Base-by-base conservation (phyloP, 768 basidiomycete genomes). In the Boletus barrowsii region DNA sequence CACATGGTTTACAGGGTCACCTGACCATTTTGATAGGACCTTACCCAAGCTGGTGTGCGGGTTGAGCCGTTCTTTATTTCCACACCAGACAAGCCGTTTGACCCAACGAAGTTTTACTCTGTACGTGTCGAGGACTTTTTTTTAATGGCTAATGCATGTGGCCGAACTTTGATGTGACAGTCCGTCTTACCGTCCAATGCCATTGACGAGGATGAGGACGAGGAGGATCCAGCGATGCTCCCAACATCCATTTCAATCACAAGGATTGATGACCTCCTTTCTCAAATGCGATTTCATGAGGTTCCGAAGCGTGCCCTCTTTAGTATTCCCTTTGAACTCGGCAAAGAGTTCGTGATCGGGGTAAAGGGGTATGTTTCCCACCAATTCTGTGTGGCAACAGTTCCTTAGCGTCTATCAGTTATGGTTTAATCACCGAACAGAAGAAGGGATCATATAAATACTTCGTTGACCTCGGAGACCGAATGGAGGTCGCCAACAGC, bases 11-110 rank as follows among this genome's bases (percentile, higher is more conserved):
- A 1, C 11, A 43, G 15, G 15, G 5, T 39, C 22, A 18, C 30
- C 56, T 54, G 42, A 56, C 22, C 42, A 18, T 2, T 4, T 56
- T 30, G 36, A 51, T 61, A 95, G 93, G 94, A 97, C 66, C 75
- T 96, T 47, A 78, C 79, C 10, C 88, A 92, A 72, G 79, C 86
- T 5, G 90, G 93, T 0, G 85, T 87, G 18, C 79, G 79, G 7
- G 76, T 97, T 40, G 89, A 93, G 57, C 92, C 94, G 0, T 97
- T 96, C 72, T 95, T 97, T 72, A 91, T 98, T 49, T 83, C 83
- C 50, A 82, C 81, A 0, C 69, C 77, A 4, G 80, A 83, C 5
- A 83, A 81, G 42, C 75, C 79, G 0, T 98, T 97, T 56, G 83
- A 90, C 47, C 65, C 83, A 5, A 72, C 78, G 22, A 90, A 83